phyloP scores from a whole-genome alignment of 805 yeast species.

The Candida glaebosa region DNA sequence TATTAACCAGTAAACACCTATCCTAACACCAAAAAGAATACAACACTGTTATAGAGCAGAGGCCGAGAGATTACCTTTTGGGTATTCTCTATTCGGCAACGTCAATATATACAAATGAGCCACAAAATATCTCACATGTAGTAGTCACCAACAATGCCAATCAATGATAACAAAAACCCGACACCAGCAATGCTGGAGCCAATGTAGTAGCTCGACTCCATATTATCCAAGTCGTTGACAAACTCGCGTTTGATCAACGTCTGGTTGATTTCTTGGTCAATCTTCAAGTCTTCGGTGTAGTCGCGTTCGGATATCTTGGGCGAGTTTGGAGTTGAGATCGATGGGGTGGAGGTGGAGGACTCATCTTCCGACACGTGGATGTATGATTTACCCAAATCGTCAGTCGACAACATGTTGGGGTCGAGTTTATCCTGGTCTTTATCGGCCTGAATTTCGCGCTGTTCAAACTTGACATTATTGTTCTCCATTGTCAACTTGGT shows the following conservation, averaged over 20 bases:
- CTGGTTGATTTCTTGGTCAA: conserved; percentile 17
- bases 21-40: neutral
- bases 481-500: no score
- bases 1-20: neutral
- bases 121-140: no score
- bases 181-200: conserved; percentile 42
- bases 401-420: no score
- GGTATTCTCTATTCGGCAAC: no score
- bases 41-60: neutral
- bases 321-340: conserved; percentile 22
- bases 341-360: conserved; percentile 27
- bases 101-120: no score
- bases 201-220: conserved; percentile 35
- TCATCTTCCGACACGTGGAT: conserved; percentile 42
- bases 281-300: conserved; percentile 2
- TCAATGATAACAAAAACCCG: conserved; percentile 45
- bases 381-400: conserved; percentile 36
- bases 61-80: no score
- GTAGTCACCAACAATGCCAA: conserved; percentile 63
- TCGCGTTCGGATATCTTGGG: conserved; percentile 14
- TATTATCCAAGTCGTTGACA: conserved; percentile 19
- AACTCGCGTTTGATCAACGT: conserved; percentile 30
- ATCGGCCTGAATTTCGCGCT: no score
- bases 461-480: no score
- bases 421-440: no score